phyloP scores from a whole-genome alignment of 208 protist species.

The Kentomonas sorsogonicus region DNA sequence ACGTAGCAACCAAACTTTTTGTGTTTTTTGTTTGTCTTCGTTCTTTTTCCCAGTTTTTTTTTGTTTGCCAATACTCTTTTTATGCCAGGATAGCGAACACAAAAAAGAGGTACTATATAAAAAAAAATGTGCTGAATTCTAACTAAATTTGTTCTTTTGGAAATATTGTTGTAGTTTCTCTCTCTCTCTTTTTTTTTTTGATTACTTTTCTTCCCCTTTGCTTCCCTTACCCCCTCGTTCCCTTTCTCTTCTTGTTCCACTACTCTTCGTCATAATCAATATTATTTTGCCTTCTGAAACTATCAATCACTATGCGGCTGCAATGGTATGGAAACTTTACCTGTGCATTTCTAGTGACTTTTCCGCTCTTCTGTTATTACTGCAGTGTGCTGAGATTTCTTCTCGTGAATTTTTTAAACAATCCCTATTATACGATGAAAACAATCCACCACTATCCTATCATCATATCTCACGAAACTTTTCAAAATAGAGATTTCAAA shows the following conservation, averaged over 20 bases:
- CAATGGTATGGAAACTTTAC: conserved; percentile 20
- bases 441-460: too few species aligned
- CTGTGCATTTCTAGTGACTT: too few species aligned
- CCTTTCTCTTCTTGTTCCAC: too few species aligned
- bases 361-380: conserved; percentile 77
- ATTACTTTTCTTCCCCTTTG: background rate
- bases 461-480: too few species aligned
- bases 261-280: too few species aligned
- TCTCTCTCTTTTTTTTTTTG: conserved; percentile 1
- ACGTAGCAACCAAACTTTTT: background rate
- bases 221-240: background rate
- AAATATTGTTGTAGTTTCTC: background rate
- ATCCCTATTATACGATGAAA: too few species aligned
- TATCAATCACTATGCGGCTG: background rate
- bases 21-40: background rate
- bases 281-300: background rate
- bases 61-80: too few species aligned
- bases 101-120: background rate
- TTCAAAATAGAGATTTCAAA: too few species aligned
- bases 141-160: background rate
- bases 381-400: conserved; percentile 21
- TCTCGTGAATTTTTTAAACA: background rate
- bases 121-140: conserved; percentile 7
- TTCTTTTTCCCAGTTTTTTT: conserved; percentile 11
- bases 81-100: background rate